Base-by-base conservation (phyloP, 495 filamentous ascomycete species). In the Hypoxylon subgilvum region DNA sequence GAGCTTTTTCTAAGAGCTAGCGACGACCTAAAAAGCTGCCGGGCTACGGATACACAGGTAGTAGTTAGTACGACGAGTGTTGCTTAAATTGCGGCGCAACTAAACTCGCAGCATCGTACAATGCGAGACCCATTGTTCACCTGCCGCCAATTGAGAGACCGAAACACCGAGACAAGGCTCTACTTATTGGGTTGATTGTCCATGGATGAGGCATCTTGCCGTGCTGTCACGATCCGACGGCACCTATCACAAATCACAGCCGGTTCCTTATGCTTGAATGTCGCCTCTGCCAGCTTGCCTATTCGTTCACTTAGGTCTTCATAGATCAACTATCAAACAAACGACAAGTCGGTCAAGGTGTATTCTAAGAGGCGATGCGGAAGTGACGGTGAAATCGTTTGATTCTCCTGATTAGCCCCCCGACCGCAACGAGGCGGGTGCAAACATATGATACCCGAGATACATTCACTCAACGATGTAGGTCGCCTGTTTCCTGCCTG, bases 161-260 rank as follows among this genome's bases (percentile, higher is more conserved):
- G 60, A 54, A 50, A 54, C 43, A 63, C 60, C 56, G 61, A 64
- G 43, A 64, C 61, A 59, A 53, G 38, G 54, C 40, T 28, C 34
- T 54, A 18, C 34, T 14, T 38, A 18, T 14, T 18, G 2, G 50
- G 39, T 34, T 64, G 43, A 39, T 52, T 60, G 52, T 52, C 31
- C 50, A 59, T 63, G 54, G 61, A 64, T 55, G 46, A 58, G 50
- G 61, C 27, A 53, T 55, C 44, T 46, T 64, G 54, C 54, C 61
- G 54, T 53, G 42, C 50, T 52, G 61, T 58, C 50, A 55, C 61
- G 54, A 59, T 64, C 61, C 61, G 61, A 64, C 40, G 54, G 60
- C 43, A 46, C 32, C 31, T 30, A 50, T 64, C 39, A 44, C 54
- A 17, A 51, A 59, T 64, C 45, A 59, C 49, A 50, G 35, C 59